Evolutionary conservation across 495 filamentous ascomycete species (phyloP), one percentile per base, ranked within the genome.

Genomic region (Neurospora sp.): DNA sequence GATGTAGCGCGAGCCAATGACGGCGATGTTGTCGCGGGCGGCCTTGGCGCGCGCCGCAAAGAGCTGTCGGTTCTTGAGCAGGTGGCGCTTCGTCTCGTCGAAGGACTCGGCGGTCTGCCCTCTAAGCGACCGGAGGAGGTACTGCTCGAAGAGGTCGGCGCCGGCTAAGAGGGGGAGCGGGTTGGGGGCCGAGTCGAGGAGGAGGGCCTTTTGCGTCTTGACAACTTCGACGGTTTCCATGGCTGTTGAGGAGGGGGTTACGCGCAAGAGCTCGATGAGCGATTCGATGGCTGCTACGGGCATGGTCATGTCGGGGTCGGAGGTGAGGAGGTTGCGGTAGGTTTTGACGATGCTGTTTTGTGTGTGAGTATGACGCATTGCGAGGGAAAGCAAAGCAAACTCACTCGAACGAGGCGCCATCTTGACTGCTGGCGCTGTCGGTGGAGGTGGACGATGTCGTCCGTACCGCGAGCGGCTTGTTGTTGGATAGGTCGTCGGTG

Each of bases 271-370:
- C 76, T 92, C 87, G 75, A 97, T 94, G 68, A 98, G 88, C 42
- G 96, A 89, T 83, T 98, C 94, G 80, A 99, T 97, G 70, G 96
- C 94, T 3, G 95, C 96, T 69, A 99, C 91, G 69, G 95, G 93
- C 92, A 97, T 97, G 37, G 94, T 97, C 48, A 98, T 88, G 38
- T 96, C 92, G 16, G 91, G 89, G 81, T 97, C 94, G 42, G 86
- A 83, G 72, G 78, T 73, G 22, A 89, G 82, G 73, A 88, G 85
- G 69, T 79, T 76, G 53, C 81, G 79, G 80, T 89, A 89, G 69
- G 84, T 84, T 71, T 79, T 79, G 72, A 89, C 87, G 71, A 89
- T 89, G 77, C 87, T 88, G 75, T 20, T 20, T 16, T 31, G 10
- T 18, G 7, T 31, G 75, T 68, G 37, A 74, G 69, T 9, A 69